Evolutionary conservation across 495 filamentous ascomycete species (phyloP).

Genomic region (Clavariopsis aquatica): DNA sequence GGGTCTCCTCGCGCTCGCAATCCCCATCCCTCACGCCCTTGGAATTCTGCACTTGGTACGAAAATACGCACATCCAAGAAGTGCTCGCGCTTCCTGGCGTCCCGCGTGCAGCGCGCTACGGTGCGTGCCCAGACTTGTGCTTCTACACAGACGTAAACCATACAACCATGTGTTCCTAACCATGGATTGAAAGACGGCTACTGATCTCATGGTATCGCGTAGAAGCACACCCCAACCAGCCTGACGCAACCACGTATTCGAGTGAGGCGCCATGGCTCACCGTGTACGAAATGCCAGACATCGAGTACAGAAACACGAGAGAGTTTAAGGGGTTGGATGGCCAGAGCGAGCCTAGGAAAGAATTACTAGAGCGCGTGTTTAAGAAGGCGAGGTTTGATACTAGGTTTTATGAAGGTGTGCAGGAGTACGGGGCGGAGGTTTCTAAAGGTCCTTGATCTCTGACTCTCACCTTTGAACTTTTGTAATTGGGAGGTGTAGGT

Average conservation of each 20-base stretch:
- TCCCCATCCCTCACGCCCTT: conserved; percentile 19
- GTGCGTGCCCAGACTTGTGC: too few species aligned
- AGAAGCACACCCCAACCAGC: background rate
- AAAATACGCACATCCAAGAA: conserved; percentile 39
- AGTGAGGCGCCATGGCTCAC: conserved; percentile 34
- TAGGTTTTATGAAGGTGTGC: conserved; percentile 32
- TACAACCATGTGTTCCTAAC: too few species aligned
- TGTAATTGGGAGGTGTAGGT: too few species aligned
- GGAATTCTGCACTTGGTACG: conserved; percentile 37
- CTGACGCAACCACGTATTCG: background rate
- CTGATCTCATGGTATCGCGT: too few species aligned
- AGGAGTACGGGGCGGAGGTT: conserved; percentile 11
- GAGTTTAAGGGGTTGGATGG: conserved; percentile 37
- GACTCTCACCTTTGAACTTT: too few species aligned
- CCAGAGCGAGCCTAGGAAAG: conserved; percentile 31
- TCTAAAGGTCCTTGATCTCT: background rate
- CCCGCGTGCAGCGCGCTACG: conserved; percentile 33
- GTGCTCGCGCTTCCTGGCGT: conserved; percentile 31
- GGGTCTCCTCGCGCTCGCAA: conserved; percentile 32
- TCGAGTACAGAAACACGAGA: conserved; percentile 15
- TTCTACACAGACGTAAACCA: too few species aligned
- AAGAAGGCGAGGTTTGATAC: conserved; percentile 37
- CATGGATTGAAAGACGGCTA: too few species aligned
- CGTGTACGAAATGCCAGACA: conserved; percentile 37
- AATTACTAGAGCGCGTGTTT: conserved; percentile 34